Evolutionary conservation across 2,329 filamentous ascomycete genomes (phyloP).

Genomic region (Pseudocercospora ulei): DNA sequence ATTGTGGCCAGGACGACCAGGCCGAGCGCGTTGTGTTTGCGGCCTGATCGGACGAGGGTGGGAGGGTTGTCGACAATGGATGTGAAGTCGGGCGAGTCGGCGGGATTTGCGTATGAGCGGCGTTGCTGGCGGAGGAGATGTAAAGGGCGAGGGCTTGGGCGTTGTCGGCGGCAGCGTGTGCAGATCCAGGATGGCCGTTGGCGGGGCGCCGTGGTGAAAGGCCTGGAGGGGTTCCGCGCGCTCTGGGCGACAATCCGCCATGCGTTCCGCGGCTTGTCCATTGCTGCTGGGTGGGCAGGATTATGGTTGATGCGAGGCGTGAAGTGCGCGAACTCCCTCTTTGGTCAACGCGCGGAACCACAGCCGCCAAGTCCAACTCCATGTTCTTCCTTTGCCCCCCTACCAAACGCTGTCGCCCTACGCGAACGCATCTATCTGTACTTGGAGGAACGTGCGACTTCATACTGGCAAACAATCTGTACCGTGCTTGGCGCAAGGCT

Average conservation of each 20-base stretch:
- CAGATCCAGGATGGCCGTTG: slow-evolving; percentile 21
- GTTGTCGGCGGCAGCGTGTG: slow-evolving; percentile 32
- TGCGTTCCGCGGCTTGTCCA: slow-evolving; percentile 8
- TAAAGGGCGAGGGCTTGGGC: slow-evolving; percentile 16
- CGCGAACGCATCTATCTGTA: too few species aligned
- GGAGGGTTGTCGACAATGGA: slow-evolving; percentile 83
- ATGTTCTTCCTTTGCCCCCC: too few species aligned
- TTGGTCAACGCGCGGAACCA: slow-evolving; percentile 1
- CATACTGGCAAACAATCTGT: too few species aligned
- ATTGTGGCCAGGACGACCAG: slow-evolving; percentile 51
- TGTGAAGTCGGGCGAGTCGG: slow-evolving; percentile 67
- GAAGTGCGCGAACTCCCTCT: slow-evolving; percentile 1
- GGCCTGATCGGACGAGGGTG: slow-evolving; percentile 63
- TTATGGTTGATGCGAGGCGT: slow-evolving; percentile 1
- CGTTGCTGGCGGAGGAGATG: slow-evolving; percentile 29
- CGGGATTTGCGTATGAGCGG: slow-evolving; percentile 41
- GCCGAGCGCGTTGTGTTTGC: slow-evolving; percentile 53
- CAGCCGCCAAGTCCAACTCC: not conserved
- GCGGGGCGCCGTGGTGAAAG: slow-evolving; percentile 4
- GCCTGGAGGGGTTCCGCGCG: not conserved
- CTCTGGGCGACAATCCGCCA: slow-evolving; percentile 15
- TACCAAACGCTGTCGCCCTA: too few species aligned
- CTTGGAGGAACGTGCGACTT: too few species aligned
- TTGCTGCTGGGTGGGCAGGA: slow-evolving; percentile 3
- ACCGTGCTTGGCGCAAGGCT: too few species aligned